Evolutionary conservation across 2,329 filamentous ascomycete genomes (phyloP).

Genomic region (Sporothrix dimorphospora): DNA sequence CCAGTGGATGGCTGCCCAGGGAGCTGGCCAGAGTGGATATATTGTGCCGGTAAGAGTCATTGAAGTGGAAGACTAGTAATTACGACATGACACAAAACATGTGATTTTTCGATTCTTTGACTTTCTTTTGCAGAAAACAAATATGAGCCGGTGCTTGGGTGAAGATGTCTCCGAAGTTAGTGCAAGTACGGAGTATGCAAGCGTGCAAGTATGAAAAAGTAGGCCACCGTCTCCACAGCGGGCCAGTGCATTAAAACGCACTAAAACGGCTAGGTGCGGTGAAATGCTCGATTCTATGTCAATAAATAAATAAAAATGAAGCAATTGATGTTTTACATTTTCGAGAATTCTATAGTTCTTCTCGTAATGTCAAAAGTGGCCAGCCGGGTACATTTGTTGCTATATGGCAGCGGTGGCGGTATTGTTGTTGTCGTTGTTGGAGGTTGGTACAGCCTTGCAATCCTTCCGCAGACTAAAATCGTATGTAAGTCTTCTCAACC

Average conservation of each 20-base stretch:
- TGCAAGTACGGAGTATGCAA: too few relatives aligned
- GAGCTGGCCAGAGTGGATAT: too few relatives aligned
- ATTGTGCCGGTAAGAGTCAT: too few relatives aligned
- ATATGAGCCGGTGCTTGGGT: neutral
- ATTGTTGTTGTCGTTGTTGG: too few relatives aligned
- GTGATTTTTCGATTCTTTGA: neutral
- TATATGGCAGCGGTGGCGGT: neutral
- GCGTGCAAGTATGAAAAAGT: slow-evolving; percentile 18
- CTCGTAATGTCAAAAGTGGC: neutral
- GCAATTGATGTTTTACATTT: neutral
- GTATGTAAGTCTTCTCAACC: neutral
- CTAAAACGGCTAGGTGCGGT: neutral
- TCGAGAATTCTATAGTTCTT: neutral
- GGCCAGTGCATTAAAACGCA: neutral
- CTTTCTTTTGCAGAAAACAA: neutral
- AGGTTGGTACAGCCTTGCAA: neutral
- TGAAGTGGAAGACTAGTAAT: too few relatives aligned
- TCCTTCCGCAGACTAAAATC: neutral
- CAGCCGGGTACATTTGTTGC: neutral
- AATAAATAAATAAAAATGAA: neutral
- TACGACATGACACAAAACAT: too few relatives aligned
- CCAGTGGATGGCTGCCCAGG: too few relatives aligned
- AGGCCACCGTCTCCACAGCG: neutral
- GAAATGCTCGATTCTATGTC: neutral
- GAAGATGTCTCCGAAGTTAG: neutral